Conservation (phyloP, 345 rosid genomes). For the Citrus sinensis region DNA sequence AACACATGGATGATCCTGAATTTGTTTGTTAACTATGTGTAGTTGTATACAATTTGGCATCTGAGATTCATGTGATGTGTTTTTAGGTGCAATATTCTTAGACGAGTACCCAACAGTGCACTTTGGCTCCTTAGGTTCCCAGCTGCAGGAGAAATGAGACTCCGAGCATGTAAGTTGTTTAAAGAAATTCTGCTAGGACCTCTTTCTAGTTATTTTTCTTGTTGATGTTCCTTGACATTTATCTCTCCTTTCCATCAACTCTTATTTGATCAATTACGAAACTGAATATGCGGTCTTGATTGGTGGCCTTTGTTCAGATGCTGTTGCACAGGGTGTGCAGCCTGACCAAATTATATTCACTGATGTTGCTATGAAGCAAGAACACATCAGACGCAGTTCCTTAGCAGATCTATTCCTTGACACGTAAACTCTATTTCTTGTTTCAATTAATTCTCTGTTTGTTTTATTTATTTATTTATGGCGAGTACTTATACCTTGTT, state of each 20-base stretch:
- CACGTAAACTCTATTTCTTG: conserved; percentile 45
- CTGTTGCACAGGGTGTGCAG: conserved; percentile 76
- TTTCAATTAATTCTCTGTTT: background rate
- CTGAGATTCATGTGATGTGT: background rate
- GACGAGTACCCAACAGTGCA: conserved; percentile 90
- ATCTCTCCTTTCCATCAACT: background rate
- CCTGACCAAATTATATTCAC: conserved; percentile 94
- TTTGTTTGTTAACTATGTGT: background rate
- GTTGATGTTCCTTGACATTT: background rate
- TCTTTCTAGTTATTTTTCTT: background rate
- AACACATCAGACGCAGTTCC: conserved; percentile 92
- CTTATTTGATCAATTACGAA: background rate
- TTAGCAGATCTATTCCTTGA: conserved; percentile 96
- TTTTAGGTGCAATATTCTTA: conserved; percentile 93
- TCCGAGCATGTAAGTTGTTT: conserved; percentile 64
- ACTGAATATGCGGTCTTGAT: background rate
- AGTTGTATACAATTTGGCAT: background rate
- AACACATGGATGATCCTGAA: conserved; percentile 11
- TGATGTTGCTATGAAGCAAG: conserved; percentile 96
- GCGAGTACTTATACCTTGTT: background rate
- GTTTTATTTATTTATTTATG: background rate
- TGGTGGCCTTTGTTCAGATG: conserved; percentile 51
- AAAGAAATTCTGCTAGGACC: background rate
- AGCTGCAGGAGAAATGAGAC: conserved; percentile 96
- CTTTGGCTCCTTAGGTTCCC: conserved; percentile 99